phyloP scores from a whole-genome alignment of 2,329 filamentous ascomycete species.

The Xylaria sp. region DNA sequence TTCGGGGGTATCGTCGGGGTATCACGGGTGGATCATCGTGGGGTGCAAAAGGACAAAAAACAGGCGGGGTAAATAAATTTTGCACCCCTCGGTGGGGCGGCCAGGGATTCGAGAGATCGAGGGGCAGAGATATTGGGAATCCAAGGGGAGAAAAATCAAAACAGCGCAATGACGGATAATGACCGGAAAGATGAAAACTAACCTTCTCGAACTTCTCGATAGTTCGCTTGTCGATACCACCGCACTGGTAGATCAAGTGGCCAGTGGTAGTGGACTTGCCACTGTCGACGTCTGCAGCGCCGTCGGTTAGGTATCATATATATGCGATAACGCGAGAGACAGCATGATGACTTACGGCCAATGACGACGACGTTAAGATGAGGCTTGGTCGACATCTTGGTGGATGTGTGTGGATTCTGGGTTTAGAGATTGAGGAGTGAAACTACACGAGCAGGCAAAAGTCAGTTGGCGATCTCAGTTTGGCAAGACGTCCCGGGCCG shows the following conservation, averaged over 20 bases:
- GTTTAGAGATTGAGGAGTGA: slow-evolving; percentile 32
- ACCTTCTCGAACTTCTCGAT: slow-evolving; percentile 99
- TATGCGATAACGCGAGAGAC: neutral
- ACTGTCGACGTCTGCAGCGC: slow-evolving; percentile 48
- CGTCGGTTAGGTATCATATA: slow-evolving; percentile 33
- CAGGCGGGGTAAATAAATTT: slow-evolving; percentile 49
- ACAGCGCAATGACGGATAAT: slow-evolving; percentile 25
- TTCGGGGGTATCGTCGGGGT: slow-evolving; percentile 9
- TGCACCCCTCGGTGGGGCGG: slow-evolving; percentile 48
- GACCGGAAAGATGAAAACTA: slow-evolving; percentile 53
- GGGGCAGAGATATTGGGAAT: slow-evolving; percentile 24
- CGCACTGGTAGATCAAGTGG: slow-evolving; percentile 99
- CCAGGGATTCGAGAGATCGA: slow-evolving; percentile 14
- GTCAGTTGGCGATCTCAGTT: slow-evolving; percentile 25
- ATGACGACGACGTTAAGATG: slow-evolving; percentile 99
- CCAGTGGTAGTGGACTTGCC: slow-evolving; percentile 72
- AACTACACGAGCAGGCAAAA: slow-evolving; percentile 20
- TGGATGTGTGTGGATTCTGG: slow-evolving; percentile 51
- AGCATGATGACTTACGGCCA: slow-evolving; percentile 58
- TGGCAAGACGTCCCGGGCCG: neutral
- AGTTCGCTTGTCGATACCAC: slow-evolving; percentile 99
- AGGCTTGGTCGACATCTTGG: slow-evolving; percentile 68
- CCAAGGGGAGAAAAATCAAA: slow-evolving; percentile 21
- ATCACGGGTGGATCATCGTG: slow-evolving; percentile 17
- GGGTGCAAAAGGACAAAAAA: neutral